phyloP scores from a whole-genome alignment of 1,284 basidiomycete species.

The Austroboletus novae-zelandiae region DNA sequence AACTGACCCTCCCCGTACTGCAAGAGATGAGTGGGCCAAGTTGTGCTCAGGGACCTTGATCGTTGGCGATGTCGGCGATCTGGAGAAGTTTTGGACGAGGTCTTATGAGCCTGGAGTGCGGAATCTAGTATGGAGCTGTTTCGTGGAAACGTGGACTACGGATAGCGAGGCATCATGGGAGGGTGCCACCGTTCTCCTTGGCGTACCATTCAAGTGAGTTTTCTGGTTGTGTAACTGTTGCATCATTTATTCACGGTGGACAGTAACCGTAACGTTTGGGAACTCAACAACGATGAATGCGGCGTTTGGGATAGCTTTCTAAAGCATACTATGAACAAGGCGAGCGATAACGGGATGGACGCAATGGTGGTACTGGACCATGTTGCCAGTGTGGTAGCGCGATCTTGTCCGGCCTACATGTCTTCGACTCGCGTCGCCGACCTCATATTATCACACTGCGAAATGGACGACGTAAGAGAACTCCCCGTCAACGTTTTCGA shows the following conservation, averaged over 20 bases:
- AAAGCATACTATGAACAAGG: constrained; percentile 48
- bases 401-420: constrained; percentile 40
- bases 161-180: constrained; percentile 47
- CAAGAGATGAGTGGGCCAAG: constrained; percentile 54
- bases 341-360: constrained; percentile 58
- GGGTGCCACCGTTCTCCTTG: constrained; percentile 51
- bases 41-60: constrained; percentile 53
- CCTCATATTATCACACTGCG: constrained; percentile 53
- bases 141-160: constrained; percentile 51
- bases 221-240: constrained; percentile 7
- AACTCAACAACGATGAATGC: constrained; percentile 52
- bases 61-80: constrained; percentile 42
- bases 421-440: constrained; percentile 56
- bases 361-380: constrained; percentile 49
- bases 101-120: constrained; percentile 29
- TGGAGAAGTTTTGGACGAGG: constrained; percentile 54
- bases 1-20: constrained; percentile 37
- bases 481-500: constrained; percentile 50
- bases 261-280: constrained; percentile 52
- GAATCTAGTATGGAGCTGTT: constrained; percentile 53
- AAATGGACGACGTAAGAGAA: constrained; percentile 47
- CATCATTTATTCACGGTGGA: constrained; percentile 6
- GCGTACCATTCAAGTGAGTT: constrained; percentile 60
- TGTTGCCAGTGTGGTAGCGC: constrained; percentile 47
- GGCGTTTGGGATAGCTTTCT: constrained; percentile 58